These are phyloP conservation scores for Mercurialis annua DNA, from an alignment of 345 rosid species.

Conservation along the genomic window DNA sequence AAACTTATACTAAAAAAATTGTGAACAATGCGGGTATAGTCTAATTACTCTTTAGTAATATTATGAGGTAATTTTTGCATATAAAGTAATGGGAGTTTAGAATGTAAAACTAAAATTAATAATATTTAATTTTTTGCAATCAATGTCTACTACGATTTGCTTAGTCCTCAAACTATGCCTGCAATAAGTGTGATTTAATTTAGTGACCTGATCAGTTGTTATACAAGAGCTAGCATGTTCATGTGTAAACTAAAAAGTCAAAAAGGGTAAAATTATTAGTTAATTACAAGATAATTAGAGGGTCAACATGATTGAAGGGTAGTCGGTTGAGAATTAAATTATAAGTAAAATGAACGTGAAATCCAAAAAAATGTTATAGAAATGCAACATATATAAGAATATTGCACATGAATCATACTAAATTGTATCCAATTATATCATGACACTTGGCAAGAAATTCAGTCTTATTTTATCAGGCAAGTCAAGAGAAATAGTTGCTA, in stretches of 20 bases:
- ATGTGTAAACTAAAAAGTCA: conserved; percentile 10
- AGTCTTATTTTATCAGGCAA: conserved; percentile 11
- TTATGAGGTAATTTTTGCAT: too few relatives aligned
- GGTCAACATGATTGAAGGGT: conserved; percentile 19
- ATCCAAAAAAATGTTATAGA: not conserved
- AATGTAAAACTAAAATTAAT: not conserved
- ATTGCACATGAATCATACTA: conserved; percentile 19
- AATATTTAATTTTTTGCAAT: not conserved
- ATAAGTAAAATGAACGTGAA: conserved; percentile 15
- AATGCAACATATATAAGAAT: not conserved
- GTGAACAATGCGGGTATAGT: too few relatives aligned
- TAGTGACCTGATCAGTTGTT: conserved; percentile 11
- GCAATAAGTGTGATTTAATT: conserved; percentile 11
- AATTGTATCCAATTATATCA: too few relatives aligned
- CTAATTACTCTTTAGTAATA: too few relatives aligned
- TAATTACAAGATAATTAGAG: not conserved
- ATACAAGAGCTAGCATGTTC: conserved; percentile 3
- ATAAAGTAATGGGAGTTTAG: not conserved
- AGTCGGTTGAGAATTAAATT: conserved; percentile 36
- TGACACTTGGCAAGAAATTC: not conserved
- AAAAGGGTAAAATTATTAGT: not conserved
- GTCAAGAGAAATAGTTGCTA: not conserved
- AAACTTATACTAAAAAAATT: too few relatives aligned
- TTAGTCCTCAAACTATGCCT: conserved; percentile 38
- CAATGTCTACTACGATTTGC: conserved; percentile 11